phyloP scores from a whole-genome alignment of 169 alveolate species.

The Eimeria sp. region DNA sequence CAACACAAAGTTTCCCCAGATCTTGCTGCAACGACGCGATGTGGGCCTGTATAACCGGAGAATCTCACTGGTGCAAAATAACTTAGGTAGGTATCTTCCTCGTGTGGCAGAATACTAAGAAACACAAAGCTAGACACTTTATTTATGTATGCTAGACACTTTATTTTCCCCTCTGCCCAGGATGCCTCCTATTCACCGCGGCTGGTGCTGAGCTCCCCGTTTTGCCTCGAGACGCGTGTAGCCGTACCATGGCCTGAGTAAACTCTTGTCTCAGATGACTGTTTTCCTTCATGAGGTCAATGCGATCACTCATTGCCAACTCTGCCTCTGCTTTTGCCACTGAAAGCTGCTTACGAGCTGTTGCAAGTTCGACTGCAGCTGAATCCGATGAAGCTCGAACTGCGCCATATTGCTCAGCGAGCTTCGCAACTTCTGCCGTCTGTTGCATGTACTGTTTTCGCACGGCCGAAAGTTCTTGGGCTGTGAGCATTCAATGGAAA shows the following conservation, averaged over 20 bases:
- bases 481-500: constrained; percentile 10
- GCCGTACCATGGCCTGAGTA: constrained; percentile 56
- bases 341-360: constrained; percentile 58
- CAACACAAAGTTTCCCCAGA: background rate
- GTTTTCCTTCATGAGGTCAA: constrained; percentile 70
- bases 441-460: constrained; percentile 63
- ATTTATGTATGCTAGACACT: constrained; percentile 6
- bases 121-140: background rate
- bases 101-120: background rate
- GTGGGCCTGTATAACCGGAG: constrained; percentile 19
- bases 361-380: constrained; percentile 41
- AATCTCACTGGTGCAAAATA: background rate
- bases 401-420: constrained; percentile 65
- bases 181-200: background rate
- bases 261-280: constrained; percentile 66
- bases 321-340: constrained; percentile 69
- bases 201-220: background rate
- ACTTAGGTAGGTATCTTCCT: background rate
- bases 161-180: background rate
- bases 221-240: background rate
- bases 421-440: constrained; percentile 64
- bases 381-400: constrained; percentile 58
- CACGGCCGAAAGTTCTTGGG: constrained; percentile 62
- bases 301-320: constrained; percentile 45
- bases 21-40: constrained; percentile 64